Evolutionary conservation across 768 basidiomycete species (phyloP).

Genomic region (Cystofilobasidium macerans): DNA sequence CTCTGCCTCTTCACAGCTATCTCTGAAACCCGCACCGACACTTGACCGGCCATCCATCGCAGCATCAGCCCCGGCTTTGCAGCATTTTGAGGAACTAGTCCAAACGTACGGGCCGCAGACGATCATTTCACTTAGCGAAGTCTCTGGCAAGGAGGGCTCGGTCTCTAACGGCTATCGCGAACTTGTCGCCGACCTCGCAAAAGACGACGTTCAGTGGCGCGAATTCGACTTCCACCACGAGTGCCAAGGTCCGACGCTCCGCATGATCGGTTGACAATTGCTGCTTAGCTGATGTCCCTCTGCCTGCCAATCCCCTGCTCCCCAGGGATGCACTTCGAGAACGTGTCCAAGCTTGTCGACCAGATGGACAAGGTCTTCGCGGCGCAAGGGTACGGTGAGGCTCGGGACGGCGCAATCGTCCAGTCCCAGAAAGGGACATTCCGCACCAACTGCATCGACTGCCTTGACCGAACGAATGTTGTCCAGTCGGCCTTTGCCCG

Average conservation of each 20-base stretch:
- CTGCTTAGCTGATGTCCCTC: neutral
- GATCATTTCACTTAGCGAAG: slow-evolving; percentile 80
- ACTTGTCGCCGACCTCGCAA: slow-evolving; percentile 47
- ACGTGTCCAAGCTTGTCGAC: slow-evolving; percentile 65
- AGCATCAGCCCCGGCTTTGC: slow-evolving; percentile 55
- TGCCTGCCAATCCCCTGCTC: slow-evolving; percentile 15
- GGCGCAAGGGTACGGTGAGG: slow-evolving; percentile 80
- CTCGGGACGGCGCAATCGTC: slow-evolving; percentile 56
- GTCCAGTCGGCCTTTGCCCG: slow-evolving; percentile 79
- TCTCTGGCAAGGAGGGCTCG: slow-evolving; percentile 71
- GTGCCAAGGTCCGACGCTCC: slow-evolving; percentile 40
- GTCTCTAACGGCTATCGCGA: slow-evolving; percentile 70
- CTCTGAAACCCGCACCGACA: slow-evolving; percentile 75
- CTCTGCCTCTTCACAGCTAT: slow-evolving; percentile 64
- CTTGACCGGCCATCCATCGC: slow-evolving; percentile 66
- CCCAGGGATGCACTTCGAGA: slow-evolving; percentile 56
- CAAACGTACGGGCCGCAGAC: slow-evolving; percentile 67
- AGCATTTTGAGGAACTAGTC: slow-evolving; percentile 60
- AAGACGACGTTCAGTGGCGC: slow-evolving; percentile 36
- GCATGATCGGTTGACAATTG: neutral
- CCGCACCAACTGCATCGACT: slow-evolving; percentile 73
- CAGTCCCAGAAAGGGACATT: slow-evolving; percentile 77
- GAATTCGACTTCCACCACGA: slow-evolving; percentile 85
- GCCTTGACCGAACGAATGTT: slow-evolving; percentile 76
- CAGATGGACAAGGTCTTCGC: slow-evolving; percentile 65